These are phyloP conservation scores for Plantago elongata DNA, from an alignment of 257 asterid genomes.

Conservation along the genomic window DNA sequence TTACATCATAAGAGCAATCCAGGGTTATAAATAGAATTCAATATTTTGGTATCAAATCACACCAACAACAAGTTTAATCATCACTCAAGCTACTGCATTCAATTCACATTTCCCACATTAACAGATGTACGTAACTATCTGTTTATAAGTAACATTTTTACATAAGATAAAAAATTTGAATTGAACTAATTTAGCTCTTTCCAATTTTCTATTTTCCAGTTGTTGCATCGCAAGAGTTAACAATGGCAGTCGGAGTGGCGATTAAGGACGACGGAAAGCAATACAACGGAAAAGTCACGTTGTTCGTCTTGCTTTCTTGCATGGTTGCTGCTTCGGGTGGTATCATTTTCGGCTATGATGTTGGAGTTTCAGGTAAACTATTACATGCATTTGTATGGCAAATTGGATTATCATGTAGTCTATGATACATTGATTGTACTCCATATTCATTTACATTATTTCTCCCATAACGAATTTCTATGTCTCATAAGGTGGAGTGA, in stretches of 20 bases:
- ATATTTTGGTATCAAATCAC: neutral
- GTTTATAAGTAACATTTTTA: neutral
- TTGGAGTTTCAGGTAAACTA: conserved; percentile 1
- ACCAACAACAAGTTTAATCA: neutral
- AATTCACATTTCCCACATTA: neutral
- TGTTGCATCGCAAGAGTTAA: neutral
- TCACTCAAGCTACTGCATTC: neutral
- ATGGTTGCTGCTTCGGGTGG: conserved; percentile 8
- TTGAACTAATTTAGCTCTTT: neutral
- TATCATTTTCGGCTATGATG: conserved; percentile 4
- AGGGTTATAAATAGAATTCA: conserved; percentile 6
- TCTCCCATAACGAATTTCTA: neutral
- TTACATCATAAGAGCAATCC: neutral
- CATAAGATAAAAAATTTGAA: neutral
- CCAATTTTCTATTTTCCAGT: neutral
- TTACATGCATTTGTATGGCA: neutral
- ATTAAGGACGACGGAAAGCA: conserved; percentile 1
- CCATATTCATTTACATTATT: neutral
- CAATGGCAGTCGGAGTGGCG: conserved; percentile 2
- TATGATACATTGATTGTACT: no score
- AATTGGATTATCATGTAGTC: neutral
- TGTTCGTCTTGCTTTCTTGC: conserved; percentile 9
- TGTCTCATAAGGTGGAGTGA: conserved; percentile 3
- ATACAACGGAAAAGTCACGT: neutral
- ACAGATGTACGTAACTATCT: neutral